Evolutionary conservation across 148 eudicot genomes (phyloP).

Genomic region (Rhododendron vialii): DNA sequence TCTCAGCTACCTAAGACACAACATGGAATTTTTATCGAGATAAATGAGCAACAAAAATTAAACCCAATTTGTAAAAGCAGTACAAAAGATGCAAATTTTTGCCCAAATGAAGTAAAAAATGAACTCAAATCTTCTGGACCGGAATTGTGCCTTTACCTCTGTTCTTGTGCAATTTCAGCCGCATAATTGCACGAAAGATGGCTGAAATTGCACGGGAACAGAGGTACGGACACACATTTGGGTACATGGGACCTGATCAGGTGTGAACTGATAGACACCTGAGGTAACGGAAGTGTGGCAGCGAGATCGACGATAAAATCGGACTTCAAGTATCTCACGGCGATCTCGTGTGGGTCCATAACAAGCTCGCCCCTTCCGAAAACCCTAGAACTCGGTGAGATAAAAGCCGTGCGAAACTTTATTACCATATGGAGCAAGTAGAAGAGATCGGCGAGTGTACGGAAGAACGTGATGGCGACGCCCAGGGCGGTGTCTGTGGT

Average conservation of each 20-base stretch:
- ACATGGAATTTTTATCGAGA: too few species aligned
- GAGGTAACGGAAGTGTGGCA: constrained; percentile 65
- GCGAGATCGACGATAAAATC: constrained; percentile 65
- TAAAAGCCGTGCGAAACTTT: constrained; percentile 76
- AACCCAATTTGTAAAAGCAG: too few species aligned
- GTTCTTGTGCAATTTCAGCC: too few species aligned
- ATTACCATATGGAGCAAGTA: constrained; percentile 57
- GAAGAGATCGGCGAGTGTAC: constrained; percentile 53
- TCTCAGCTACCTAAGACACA: too few species aligned
- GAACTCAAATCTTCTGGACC: background rate
- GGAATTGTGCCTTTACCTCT: too few species aligned
- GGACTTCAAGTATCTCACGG: constrained; percentile 50
- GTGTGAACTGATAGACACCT: constrained; percentile 12
- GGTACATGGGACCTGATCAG: too few species aligned
- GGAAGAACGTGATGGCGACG: constrained; percentile 44
- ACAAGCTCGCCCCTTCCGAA: constrained; percentile 89
- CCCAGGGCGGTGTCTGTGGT: constrained; percentile 29
- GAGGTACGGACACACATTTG: too few species aligned
- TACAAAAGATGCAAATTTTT: background rate
- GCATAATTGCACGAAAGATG: too few species aligned
- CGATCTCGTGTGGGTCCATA: constrained; percentile 47
- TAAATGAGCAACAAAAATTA: too few species aligned
- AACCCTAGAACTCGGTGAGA: constrained; percentile 75
- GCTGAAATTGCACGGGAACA: too few species aligned
- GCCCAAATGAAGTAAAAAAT: background rate